phyloP scores from a whole-genome alignment of 331 rosid species.

The Pyracantha coccinea region DNA sequence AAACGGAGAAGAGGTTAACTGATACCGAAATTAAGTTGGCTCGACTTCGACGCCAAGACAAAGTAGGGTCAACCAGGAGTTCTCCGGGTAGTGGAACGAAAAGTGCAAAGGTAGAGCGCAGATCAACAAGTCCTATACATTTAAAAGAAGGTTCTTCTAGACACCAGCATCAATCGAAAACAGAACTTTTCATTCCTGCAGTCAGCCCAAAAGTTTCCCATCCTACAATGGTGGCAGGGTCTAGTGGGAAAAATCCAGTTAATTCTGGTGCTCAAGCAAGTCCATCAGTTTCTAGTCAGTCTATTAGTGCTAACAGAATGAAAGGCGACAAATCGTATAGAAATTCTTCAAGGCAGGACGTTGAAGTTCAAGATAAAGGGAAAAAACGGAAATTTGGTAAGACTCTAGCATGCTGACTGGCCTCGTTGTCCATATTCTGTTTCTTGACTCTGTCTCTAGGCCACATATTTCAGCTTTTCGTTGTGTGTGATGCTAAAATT shows the following conservation, averaged over 20 bases:
- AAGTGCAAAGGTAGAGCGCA: slow-evolving; percentile 50
- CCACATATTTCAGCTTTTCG: neutral
- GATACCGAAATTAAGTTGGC: slow-evolving; percentile 71
- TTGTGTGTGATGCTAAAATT: neutral
- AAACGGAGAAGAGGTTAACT: slow-evolving; percentile 56
- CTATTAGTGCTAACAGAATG: slow-evolving; percentile 21
- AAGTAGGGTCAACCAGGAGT: slow-evolving; percentile 20
- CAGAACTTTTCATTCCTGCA: slow-evolving; percentile 69
- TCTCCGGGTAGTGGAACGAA: slow-evolving; percentile 18
- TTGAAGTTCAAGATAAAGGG: slow-evolving; percentile 48
- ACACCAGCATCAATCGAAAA: slow-evolving; percentile 40
- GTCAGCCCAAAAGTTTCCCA: slow-evolving; percentile 46
- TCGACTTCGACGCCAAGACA: slow-evolving; percentile 47
- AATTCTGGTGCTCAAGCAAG: slow-evolving; percentile 31
- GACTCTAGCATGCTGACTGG: slow-evolving; percentile 15
- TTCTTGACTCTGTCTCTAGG: slow-evolving; percentile 6
- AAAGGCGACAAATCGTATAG: slow-evolving; percentile 35
- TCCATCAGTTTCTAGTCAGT: slow-evolving; percentile 27
- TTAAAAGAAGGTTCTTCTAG: slow-evolving; percentile 30
- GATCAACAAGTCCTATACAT: slow-evolving; percentile 52
- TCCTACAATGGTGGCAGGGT: slow-evolving; percentile 23
- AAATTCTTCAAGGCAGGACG: slow-evolving; percentile 34
- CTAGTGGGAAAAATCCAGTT: slow-evolving; percentile 34
- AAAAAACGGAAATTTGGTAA: slow-evolving; percentile 76
- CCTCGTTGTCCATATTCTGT: slow-evolving; percentile 13